phyloP scores from a whole-genome alignment of 345 rosid species.

The Stellera chamaejasme region DNA sequence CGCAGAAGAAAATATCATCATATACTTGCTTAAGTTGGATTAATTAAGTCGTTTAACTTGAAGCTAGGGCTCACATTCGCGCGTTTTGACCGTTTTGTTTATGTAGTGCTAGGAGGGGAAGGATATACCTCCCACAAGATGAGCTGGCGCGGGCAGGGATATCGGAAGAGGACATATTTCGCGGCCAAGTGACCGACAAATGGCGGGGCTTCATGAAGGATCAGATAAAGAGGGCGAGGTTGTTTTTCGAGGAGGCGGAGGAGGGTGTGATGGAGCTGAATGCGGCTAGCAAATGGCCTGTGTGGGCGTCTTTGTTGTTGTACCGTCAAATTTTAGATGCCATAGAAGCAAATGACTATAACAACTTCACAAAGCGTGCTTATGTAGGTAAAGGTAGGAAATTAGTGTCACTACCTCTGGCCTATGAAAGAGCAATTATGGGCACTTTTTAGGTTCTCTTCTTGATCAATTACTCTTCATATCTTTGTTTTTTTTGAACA shows the following conservation, averaged over 20 bases:
- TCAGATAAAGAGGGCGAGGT: slow-evolving; percentile 43
- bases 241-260: slow-evolving; percentile 45
- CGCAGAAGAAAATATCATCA: not conserved
- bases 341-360: slow-evolving; percentile 43
- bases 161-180: slow-evolving; percentile 37
- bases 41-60: no score
- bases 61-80: not conserved
- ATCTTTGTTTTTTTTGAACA: no score
- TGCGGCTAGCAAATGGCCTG: slow-evolving; percentile 44
- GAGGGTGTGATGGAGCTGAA: slow-evolving; percentile 36
- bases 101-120: slow-evolving; percentile 42
- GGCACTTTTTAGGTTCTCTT: slow-evolving; percentile 10
- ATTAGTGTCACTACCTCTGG: slow-evolving; percentile 26
- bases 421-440: slow-evolving; percentile 37
- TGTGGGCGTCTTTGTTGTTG: slow-evolving; percentile 40
- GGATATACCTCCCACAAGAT: slow-evolving; percentile 43
- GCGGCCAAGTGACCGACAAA: slow-evolving; percentile 34
- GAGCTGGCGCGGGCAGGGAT: slow-evolving; percentile 33
- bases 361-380: slow-evolving; percentile 42
- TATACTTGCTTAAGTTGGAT: not conserved
- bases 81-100: not conserved
- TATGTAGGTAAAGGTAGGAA: slow-evolving; percentile 43
- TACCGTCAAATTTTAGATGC: slow-evolving; percentile 39
- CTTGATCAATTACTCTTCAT: not conserved
- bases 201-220: slow-evolving; percentile 45